These are phyloP conservation scores for Inga laurina DNA, from an alignment of 306 rosid species.

Conservation along the genomic window DNA sequence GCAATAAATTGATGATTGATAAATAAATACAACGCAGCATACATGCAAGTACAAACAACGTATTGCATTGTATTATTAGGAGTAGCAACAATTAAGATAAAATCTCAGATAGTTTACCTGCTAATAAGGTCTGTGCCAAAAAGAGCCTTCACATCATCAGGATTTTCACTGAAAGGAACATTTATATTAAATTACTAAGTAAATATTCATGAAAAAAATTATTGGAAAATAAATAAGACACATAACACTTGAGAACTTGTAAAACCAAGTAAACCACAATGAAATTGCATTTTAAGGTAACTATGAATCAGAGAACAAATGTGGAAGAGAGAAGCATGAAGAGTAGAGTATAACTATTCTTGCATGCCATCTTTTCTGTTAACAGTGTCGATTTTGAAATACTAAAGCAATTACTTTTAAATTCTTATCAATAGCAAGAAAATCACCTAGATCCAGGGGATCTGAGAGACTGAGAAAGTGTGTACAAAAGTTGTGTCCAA, in stretches of 20 bases:
- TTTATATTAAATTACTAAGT: constrained; percentile 14
- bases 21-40: not conserved
- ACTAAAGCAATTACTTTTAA: constrained; percentile 12
- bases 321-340: constrained; percentile 17
- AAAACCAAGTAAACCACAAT: constrained; percentile 13
- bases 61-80: not conserved
- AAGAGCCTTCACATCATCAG: constrained; percentile 78
- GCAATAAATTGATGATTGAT: not conserved
- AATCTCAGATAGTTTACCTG: constrained; percentile 55
- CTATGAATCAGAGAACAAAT: constrained; percentile 3
- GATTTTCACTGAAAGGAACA: constrained; percentile 67
- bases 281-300: constrained; percentile 19
- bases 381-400: constrained; percentile 18
- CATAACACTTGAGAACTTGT: not conserved
- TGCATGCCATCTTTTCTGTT: constrained; percentile 7
- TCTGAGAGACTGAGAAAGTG: constrained; percentile 92
- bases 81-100: constrained; percentile 11
- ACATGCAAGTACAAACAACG: not conserved
- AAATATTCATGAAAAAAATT: constrained; percentile 14
- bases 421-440: constrained; percentile 16
- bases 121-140: constrained; percentile 83
- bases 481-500: constrained; percentile 97
- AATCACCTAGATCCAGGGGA: constrained; percentile 75
- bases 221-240: constrained; percentile 18
- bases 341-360: not conserved